Evolutionary conservation across 2,329 filamentous ascomycete species (phyloP), one percentile per base, ranked within the genome.

Genomic region (Pyrenochaeta sp.): DNA sequence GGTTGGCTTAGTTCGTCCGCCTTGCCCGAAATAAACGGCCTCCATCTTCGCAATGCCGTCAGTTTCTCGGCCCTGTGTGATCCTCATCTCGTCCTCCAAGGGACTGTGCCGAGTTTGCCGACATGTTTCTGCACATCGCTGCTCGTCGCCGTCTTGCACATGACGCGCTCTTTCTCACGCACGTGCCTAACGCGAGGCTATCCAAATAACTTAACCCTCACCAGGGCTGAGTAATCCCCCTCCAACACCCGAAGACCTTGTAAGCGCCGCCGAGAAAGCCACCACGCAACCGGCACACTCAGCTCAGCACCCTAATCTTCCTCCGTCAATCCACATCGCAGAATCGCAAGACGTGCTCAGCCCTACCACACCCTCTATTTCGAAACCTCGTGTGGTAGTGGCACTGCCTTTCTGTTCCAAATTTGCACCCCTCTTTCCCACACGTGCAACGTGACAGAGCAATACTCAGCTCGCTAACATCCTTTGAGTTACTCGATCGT

Each of bases 201-300:
- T 27, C 18, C 23, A 35, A 17, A 12, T 35, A n/a, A n/a, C n/a
- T n/a, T n/a, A n/a, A n/a, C n/a, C n/a, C n/a, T 35, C 23, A 9
- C 23, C 4, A 27, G 23, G 9, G 23, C 49, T 21, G 58, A 50
- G 41, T 37, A 44, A 58, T 46, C 45, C 41, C 30, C 32, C 30
- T 18, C 41, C 30, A 29, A 14, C 40, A 31, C 18, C 32, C 18
- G 42, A 49, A 35, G 31, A 17, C 44, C 37, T 37, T 56, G 50
- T 61, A 61, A 63, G 62, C 62, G 62, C 62, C 49, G 53, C 50
- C 54, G n/a, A 50, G 39, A 36, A 42, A 47, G 51, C 56, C 46
- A 54, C 53, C 47, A 44, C 37, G 40, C 48, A 37, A 15, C 9
- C 37, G 45, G 12, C 44, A 27, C 21, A 40, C 56, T 47, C 40